Percentiles rank a stretch among this genome's conserved stretches.
Evolutionary conservation across 129 eudicot species (phyloP).

Genomic region (Flaveria bidentis): DNA sequence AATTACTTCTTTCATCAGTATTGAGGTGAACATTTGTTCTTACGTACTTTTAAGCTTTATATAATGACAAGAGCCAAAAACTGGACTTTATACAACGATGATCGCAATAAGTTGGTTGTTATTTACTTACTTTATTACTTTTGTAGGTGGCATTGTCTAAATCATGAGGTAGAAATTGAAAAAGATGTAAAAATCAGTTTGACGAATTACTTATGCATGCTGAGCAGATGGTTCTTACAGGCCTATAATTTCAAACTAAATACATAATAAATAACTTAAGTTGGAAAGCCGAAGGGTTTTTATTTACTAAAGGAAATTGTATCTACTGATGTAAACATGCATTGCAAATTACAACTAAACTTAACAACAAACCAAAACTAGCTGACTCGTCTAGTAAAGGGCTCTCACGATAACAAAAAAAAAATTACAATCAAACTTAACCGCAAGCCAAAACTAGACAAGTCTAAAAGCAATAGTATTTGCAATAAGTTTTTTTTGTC

Average conservation of each 20-base stretch:
- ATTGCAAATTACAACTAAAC: neutral
- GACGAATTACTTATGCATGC: neutral
- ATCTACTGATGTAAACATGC: neutral
- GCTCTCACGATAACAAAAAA: too few species aligned
- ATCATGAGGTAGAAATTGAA: neutral
- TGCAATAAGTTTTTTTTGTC: too few species aligned
- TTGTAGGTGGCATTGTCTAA: neutral
- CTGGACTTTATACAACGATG: constrained; percentile 4
- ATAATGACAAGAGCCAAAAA: constrained; percentile 20
- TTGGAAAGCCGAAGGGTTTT: neutral
- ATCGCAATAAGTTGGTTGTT: neutral
- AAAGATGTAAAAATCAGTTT: neutral
- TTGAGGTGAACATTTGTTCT: constrained; percentile 22
- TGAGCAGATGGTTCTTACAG: neutral
- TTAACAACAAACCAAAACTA: too few species aligned
- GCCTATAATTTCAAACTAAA: neutral
- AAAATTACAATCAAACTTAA: too few species aligned
- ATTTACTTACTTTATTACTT: neutral
- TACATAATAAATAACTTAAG: neutral
- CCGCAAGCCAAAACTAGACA: too few species aligned
- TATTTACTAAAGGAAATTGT: neutral
- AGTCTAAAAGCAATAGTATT: too few species aligned
- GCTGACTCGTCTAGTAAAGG: too few species aligned
- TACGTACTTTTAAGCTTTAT: neutral
- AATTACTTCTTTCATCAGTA: constrained; percentile 19